Evolutionary conservation across 1,139 yeast species (phyloP).

Genomic region (Scheffersomyces quercinus): DNA sequence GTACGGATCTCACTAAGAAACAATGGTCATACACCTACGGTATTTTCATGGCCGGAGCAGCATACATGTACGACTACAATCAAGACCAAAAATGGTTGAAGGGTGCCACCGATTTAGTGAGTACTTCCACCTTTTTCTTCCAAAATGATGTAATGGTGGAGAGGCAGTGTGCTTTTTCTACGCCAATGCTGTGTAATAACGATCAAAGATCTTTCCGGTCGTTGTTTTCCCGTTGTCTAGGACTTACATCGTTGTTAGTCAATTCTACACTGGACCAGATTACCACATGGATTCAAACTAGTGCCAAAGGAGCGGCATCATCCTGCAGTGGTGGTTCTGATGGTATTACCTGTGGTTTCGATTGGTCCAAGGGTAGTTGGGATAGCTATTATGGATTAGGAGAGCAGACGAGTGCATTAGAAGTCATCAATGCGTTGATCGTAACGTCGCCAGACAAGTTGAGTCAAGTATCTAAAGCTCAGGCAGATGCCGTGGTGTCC

Average conservation of each 20-base stretch:
- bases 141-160: constrained; percentile 62
- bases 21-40: constrained; percentile 94
- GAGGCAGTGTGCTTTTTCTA: constrained; percentile 60
- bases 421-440: constrained; percentile 66
- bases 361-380: constrained; percentile 75
- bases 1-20: constrained; percentile 55
- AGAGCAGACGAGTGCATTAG: constrained; percentile 89
- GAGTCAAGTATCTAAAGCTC: not conserved
- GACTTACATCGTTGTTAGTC: constrained; percentile 69
- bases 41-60: constrained; percentile 74
- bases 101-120: constrained; percentile 54
- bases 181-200: constrained; percentile 62
- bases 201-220: constrained; percentile 93
- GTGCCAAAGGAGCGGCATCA: constrained; percentile 78
- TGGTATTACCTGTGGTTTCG: constrained; percentile 85
- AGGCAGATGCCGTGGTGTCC: constrained; percentile 40
- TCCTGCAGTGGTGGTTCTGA: constrained; percentile 87
- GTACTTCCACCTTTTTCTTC: constrained; percentile 61
- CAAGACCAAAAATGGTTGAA: constrained; percentile 66
- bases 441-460: constrained; percentile 18
- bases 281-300: constrained; percentile 47
- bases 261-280: constrained; percentile 62
- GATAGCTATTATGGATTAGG: constrained; percentile 87
- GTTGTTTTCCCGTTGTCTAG: constrained; percentile 73
- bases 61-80: constrained; percentile 77